These are phyloP conservation scores for Malassezia brasiliensis DNA, from an alignment of 1,284 basidiomycete genomes.

Conservation along the genomic window DNA sequence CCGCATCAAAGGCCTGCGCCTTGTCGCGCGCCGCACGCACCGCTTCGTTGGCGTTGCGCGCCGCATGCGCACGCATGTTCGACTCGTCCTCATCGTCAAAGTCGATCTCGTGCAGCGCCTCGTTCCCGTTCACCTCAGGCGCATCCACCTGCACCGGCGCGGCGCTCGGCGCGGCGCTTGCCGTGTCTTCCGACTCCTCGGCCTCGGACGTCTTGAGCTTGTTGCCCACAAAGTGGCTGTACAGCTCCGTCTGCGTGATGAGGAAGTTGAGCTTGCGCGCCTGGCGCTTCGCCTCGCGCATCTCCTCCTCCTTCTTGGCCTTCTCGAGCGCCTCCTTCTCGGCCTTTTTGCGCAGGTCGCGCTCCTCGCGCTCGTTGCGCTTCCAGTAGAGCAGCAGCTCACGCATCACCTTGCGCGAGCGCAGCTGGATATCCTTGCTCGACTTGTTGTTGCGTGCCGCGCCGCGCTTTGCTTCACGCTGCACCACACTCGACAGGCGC, in stretches of 20 bases:
- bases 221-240: slow-evolving; percentile 97
- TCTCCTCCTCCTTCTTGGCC: slow-evolving; percentile 86
- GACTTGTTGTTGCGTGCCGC: slow-evolving; percentile 70
- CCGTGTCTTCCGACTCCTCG: slow-evolving; percentile 61
- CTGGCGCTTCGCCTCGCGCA: slow-evolving; percentile 85
- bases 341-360: slow-evolving; percentile 82
- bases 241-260: slow-evolving; percentile 97
- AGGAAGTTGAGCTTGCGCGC: slow-evolving; percentile 96
- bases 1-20: slow-evolving; percentile 74
- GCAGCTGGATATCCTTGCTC: slow-evolving; percentile 76
- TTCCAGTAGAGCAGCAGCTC: slow-evolving; percentile 90
- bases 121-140: slow-evolving; percentile 22
- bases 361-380: slow-evolving; percentile 85
- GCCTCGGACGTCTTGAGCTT: slow-evolving; percentile 93
- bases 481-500: slow-evolving; percentile 65
- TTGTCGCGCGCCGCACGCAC: slow-evolving; percentile 69
- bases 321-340: slow-evolving; percentile 58
- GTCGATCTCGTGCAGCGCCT: slow-evolving; percentile 66
- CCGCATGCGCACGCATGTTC: slow-evolving; percentile 79
- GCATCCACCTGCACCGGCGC: slow-evolving; percentile 54
- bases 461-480: slow-evolving; percentile 70
- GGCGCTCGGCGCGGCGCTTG: slow-evolving; percentile 54
- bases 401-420: slow-evolving; percentile 71
- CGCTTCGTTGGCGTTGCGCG: slow-evolving; percentile 79
- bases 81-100: slow-evolving; percentile 91